Base-by-base conservation (phyloP, 768 basidiomycete species). In the Polyporus arcularius region DNA sequence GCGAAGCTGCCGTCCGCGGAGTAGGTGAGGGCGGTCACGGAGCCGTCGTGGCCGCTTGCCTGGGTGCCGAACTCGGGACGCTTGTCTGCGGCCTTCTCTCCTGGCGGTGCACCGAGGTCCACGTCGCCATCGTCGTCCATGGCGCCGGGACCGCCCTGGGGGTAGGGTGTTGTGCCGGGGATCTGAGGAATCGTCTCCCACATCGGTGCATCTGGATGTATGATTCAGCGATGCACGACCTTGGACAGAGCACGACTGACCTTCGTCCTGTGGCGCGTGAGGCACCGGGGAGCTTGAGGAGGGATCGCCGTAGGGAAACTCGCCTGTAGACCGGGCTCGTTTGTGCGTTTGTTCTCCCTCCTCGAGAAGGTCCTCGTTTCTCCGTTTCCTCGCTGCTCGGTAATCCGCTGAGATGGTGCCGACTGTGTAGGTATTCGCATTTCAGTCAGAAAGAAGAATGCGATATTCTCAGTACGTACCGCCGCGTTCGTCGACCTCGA, bases 21-120 rank as follows among this genome's bases (percentile, higher is more conserved):
- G 61, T 78, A 75, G 61, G 70, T 67, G 54, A 80, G 76, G 38
- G 72, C 72, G 3, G 75, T 78, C 48, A 63, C 60, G 7, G 39
- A 57, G 28, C 60, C 50, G 32, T 49, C 43, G 54, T 57, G 60
- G 14, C 7, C 30, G 11, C 30, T 30, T 14, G 28, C 49, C 3
- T 16, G 21, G 14, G 31, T 15, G 5, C 49, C 31, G 49, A 6
- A 28, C 12, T 30, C 10, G 26, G 14, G 26, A 2, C 32, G 35
- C 14, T 53, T 26, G n/a, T 3, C 7, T 6, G 9, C 32, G 1
- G 6, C 18, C 18, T 53, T 35, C 38, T n/a, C 39, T 41, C 39
- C 52, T 4, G 39, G 12, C 8, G 18, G 14, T 11, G 26, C 4
- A n/a, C 35, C 31, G 38, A 11, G 38, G 52, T 32, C 18, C 16